phyloP scores from a whole-genome alignment of 352 stramenopile genomes.

The Phytophthora meadii region DNA sequence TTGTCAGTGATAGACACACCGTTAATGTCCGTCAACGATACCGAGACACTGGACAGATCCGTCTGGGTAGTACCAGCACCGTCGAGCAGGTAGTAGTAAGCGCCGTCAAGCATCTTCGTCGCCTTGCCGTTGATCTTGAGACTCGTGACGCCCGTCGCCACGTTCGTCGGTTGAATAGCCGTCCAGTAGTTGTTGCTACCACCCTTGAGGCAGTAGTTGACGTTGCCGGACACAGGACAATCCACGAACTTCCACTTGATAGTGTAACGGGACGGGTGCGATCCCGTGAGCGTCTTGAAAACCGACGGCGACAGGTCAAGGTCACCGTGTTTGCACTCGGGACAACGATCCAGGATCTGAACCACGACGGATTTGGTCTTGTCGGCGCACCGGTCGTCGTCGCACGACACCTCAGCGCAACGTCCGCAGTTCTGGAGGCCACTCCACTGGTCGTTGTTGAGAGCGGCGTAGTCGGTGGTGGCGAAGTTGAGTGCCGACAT shows the following conservation, averaged over 20 bases:
- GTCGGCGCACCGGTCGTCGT: not conserved
- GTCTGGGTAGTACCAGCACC: conserved; percentile 35
- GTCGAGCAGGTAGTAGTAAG: conserved; percentile 69
- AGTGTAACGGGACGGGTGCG: conserved; percentile 28
- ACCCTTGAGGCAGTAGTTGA: conserved; percentile 33
- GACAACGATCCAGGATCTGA: not conserved
- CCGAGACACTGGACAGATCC: conserved; percentile 41
- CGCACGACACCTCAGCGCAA: not conserved
- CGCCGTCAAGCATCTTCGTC: conserved; percentile 60
- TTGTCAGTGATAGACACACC: conserved; percentile 54
- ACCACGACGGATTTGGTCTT: not conserved
- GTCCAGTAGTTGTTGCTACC: conserved; percentile 45
- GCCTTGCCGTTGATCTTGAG: conserved; percentile 54
- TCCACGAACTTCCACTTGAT: conserved; percentile 51
- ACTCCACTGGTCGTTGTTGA: not conserved
- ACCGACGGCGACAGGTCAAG: conserved; percentile 47
- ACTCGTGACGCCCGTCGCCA: conserved; percentile 32
- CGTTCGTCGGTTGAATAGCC: conserved; percentile 47
- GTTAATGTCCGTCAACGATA: conserved; percentile 53
- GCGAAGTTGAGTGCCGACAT: conserved; percentile 1
- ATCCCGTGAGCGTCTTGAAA: conserved; percentile 49
- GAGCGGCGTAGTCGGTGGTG: not conserved
- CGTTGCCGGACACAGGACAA: conserved; percentile 38
- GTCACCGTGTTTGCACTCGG: conserved; percentile 11
- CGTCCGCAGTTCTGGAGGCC: not conserved